phyloP scores from a whole-genome alignment of 306 rosid genomes.

The Sechiopsis laciniata region DNA sequence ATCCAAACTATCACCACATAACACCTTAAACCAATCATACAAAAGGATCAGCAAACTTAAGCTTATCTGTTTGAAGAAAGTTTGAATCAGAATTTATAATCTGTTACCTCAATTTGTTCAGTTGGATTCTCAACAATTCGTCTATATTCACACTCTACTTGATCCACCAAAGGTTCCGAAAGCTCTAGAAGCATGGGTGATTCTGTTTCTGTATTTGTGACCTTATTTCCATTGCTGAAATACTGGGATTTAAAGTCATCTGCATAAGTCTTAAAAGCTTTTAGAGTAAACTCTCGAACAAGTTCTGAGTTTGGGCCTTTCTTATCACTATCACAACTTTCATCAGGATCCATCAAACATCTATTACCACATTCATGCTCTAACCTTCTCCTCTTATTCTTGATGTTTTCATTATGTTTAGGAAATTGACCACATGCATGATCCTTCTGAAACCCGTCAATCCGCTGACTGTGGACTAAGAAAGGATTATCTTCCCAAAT shows the following conservation, averaged over 20 bases:
- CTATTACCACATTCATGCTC: slow-evolving; percentile 31
- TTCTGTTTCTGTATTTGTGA: slow-evolving; percentile 28
- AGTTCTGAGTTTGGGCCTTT: slow-evolving; percentile 30
- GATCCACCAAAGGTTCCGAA: slow-evolving; percentile 61
- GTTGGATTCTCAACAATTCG: slow-evolving; percentile 70
- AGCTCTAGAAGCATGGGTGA: slow-evolving; percentile 26
- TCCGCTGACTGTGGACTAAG: slow-evolving; percentile 50
- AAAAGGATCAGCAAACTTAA: background rate
- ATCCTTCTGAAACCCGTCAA: slow-evolving; percentile 52
- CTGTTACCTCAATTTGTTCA: slow-evolving; percentile 72
- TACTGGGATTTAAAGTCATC: slow-evolving; percentile 66
- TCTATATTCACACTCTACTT: slow-evolving; percentile 72
- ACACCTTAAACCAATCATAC: slow-evolving; percentile 46
- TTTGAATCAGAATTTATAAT: background rate
- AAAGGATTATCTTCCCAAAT: slow-evolving; percentile 50
- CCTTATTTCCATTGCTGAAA: slow-evolving; percentile 37
- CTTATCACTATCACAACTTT: slow-evolving; percentile 24
- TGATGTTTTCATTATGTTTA: slow-evolving; percentile 23
- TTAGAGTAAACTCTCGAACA: slow-evolving; percentile 55
- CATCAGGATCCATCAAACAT: slow-evolving; percentile 28
- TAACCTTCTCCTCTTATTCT: slow-evolving; percentile 45
- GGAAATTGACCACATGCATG: slow-evolving; percentile 27
- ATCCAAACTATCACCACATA: slow-evolving; percentile 36
- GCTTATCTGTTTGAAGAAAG: background rate
- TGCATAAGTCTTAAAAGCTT: slow-evolving; percentile 59